Evolutionary conservation across 2,329 filamentous ascomycete genomes (phyloP), one percentile per base, ranked within the genome.

Genomic region (Ophiocordyceps robertsii): DNA sequence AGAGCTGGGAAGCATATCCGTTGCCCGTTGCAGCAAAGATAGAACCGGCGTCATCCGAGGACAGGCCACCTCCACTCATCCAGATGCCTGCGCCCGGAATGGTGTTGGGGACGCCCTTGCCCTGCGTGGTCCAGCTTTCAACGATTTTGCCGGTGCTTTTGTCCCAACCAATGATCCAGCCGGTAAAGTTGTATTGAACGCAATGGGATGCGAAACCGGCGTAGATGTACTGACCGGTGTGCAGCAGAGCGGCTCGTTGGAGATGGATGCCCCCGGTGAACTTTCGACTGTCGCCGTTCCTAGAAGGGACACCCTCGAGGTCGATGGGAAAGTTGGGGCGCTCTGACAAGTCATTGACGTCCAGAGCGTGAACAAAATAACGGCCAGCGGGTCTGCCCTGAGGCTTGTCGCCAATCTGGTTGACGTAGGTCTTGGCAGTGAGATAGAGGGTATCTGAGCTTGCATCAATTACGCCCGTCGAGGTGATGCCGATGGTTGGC

Each of bases 141-240:
- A 65, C 61, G 27, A 61, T 47, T 17, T 57, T 49, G 13, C 61
- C 61, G 0, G 55, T 59, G 1, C 58, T 62, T 44, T 68, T 66
- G 53, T 71, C 62, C 51, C 68, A 64, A 4, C 69, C 68, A 35
- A 75, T 60, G 35, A 75, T 57, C 58, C 66, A 68, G 21, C 70
- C 70, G 1, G 70, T 73, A 46, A 74, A 74, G 50, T 76, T 73
- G 53, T 68, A 76, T 43, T 69, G 62, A 21, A 73, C 72, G 40
- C 72, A 77, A 46, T 75, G 68, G 10, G 70, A 72, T 0, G 70
- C 72, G 46, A 76, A 75, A 0, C 63, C 71, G 0, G 65, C 69
- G 42, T 74, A 73, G 6, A 77, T 57, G 37, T 61, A 64, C 40
- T 66, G 59, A 2, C 68, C 68, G 0, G 67, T 55, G 21, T 69